A percentile compares a stretch with the other conserved stretches of the same genome.
Evolutionary conservation across 1,284 basidiomycete species (phyloP).

Genomic region (Melampsora larici-populina): DNA sequence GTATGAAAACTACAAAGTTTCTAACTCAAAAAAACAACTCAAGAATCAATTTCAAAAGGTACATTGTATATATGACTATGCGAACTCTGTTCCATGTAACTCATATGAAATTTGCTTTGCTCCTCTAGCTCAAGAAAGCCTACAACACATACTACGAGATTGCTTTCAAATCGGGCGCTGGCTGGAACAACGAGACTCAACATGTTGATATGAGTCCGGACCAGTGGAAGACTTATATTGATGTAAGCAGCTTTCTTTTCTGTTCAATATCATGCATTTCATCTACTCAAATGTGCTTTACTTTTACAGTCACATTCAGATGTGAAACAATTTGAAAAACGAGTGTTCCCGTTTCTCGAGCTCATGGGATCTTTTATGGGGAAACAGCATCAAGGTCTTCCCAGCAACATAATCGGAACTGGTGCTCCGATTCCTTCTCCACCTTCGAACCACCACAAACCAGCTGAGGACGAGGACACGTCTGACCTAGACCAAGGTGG

Average conservation of each 20-base stretch:
- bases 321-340: not conserved
- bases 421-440: not conserved
- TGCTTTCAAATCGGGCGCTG: not conserved
- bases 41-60: not conserved
- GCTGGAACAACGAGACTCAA: not conserved
- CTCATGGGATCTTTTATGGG: not conserved
- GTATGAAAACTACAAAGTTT: not conserved
- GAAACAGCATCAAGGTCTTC: not conserved
- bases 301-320: not conserved
- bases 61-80: not conserved
- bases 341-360: not conserved
- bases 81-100: not conserved
- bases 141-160: not conserved
- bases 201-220: not conserved
- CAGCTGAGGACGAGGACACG: too few relatives aligned
- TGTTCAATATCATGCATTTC: not conserved
- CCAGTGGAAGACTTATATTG: not conserved
- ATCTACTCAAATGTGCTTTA: not conserved
- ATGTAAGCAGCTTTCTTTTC: not conserved
- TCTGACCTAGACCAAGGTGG: too few relatives aligned
- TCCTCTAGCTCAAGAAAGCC: not conserved
- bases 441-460: not conserved
- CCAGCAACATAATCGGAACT: not conserved
- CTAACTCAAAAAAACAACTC: not conserved
- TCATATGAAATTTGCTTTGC: not conserved